These are phyloP conservation scores for Centrapalus pauciflorus DNA, from an alignment of 129 eudicot genomes.

Conservation along the genomic window DNA sequence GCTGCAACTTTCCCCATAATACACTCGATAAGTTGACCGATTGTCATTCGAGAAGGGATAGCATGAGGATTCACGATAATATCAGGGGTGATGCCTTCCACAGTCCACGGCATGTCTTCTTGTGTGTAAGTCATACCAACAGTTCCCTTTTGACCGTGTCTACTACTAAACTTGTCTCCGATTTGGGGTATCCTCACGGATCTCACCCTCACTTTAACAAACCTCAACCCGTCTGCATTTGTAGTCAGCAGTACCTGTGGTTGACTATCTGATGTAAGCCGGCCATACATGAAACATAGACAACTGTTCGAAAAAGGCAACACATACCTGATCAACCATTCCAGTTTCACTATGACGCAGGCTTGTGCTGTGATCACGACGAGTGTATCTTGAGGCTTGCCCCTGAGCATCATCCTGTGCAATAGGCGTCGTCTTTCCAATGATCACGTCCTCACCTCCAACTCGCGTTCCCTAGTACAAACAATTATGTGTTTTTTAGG, in stretches of 20 bases:
- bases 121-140: conserved; percentile 98
- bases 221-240: conserved; percentile 86
- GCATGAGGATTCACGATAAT: conserved; percentile 95
- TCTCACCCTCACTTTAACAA: conserved; percentile 93
- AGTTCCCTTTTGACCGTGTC: conserved; percentile 97
- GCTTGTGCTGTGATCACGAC: conserved; percentile 87
- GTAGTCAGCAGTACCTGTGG: conserved; percentile 69
- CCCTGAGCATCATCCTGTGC: conserved; percentile 86
- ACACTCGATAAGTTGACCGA: conserved; percentile 95
- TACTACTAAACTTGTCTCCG: conserved; percentile 92
- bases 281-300: too few relatives aligned
- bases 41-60: conserved; percentile 97
- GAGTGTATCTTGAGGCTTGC: conserved; percentile 74
- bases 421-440: conserved; percentile 92
- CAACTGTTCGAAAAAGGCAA: background rate
- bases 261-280: too few relatives aligned
- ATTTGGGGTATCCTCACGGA: conserved; percentile 92
- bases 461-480: conserved; percentile 75
- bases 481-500: background rate
- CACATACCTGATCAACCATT: conserved; percentile 78
- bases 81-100: conserved; percentile 87
- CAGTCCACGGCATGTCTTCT: conserved; percentile 98
- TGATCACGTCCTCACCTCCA: conserved; percentile 94
- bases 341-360: conserved; percentile 95
- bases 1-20: conserved; percentile 98